Percentiles rank a stretch among this genome's conserved stretches.
phyloP scores from a whole-genome alignment of 495 filamentous ascomycete genomes.

The Hypomontagnella submonticulosa region DNA sequence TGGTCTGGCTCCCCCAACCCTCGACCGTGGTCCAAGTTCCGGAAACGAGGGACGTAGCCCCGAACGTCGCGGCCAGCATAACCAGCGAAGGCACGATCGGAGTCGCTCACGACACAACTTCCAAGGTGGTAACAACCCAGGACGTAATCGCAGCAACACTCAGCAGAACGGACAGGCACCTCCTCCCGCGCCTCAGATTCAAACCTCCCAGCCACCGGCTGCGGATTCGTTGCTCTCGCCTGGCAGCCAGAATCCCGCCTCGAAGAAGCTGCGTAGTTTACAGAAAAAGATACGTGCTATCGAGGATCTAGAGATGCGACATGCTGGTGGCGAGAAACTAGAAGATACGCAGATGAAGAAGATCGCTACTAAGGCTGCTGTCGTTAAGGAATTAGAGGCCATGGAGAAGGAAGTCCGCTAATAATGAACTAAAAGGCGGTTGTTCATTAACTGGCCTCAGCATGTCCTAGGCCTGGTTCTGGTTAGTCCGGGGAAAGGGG shows the following conservation, averaged over 20 bases:
- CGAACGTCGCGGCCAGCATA: constrained; percentile 65
- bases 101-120: constrained; percentile 68
- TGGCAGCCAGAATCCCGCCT: constrained; percentile 65
- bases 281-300: constrained; percentile 98
- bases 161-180: constrained; percentile 55
- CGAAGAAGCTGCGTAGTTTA: constrained; percentile 89
- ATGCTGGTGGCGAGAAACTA: constrained; percentile 92
- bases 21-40: constrained; percentile 50
- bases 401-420: constrained; percentile 52
- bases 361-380: constrained; percentile 85
- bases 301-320: constrained; percentile 95
- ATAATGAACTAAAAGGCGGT: background rate
- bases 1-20: constrained; percentile 56
- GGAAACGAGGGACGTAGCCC: constrained; percentile 70
- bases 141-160: constrained; percentile 58
- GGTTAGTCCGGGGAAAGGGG: constrained; percentile 25
- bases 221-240: constrained; percentile 56
- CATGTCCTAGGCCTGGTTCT: constrained; percentile 26
- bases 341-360: constrained; percentile 99
- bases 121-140: constrained; percentile 51
- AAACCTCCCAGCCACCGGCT: constrained; percentile 48
- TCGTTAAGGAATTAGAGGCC: constrained; percentile 80
- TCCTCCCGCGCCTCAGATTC: constrained; percentile 35
- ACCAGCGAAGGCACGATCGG: constrained; percentile 62
- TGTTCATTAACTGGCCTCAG: constrained; percentile 12